Evolutionary conservation across 768 basidiomycete genomes (phyloP).

Genomic region (Boletellus emodensis): DNA sequence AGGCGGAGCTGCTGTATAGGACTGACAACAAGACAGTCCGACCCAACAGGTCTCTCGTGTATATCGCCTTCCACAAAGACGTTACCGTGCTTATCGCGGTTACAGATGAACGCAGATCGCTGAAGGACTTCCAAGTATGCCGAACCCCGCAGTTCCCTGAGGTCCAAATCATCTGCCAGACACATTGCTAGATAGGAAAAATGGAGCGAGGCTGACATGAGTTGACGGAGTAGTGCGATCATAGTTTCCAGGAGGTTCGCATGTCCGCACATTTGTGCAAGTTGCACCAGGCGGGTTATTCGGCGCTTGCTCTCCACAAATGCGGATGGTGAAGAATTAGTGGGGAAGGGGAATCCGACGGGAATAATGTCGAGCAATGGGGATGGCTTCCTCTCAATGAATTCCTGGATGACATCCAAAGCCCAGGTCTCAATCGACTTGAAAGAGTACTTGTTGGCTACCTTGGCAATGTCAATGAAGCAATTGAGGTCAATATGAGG

Average conservation of each 20-base stretch:
- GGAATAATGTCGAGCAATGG: slow-evolving; percentile 46
- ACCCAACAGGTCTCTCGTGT: slow-evolving; percentile 32
- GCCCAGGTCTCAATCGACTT: slow-evolving; percentile 73
- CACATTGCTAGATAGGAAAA: slow-evolving; percentile 73
- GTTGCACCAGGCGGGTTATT: slow-evolving; percentile 56
- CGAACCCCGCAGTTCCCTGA: slow-evolving; percentile 55
- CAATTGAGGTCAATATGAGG: slow-evolving; percentile 48
- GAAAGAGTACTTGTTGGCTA: slow-evolving; percentile 74
- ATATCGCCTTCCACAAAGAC: slow-evolving; percentile 30
- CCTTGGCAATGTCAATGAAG: slow-evolving; percentile 58
- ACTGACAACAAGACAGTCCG: slow-evolving; percentile 50
- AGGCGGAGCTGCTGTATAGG: slow-evolving; percentile 60
- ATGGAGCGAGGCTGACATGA: slow-evolving; percentile 59
- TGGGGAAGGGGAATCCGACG: slow-evolving; percentile 21
- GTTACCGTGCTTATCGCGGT: slow-evolving; percentile 9
- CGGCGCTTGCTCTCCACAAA: slow-evolving; percentile 41
- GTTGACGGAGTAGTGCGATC: slow-evolving; percentile 52
- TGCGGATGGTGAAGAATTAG: slow-evolving; percentile 31
- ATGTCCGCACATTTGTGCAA: slow-evolving; percentile 67
- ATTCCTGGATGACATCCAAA: slow-evolving; percentile 67
- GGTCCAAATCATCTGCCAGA: slow-evolving; percentile 65
- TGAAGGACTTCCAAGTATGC: slow-evolving; percentile 77
- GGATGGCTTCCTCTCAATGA: slow-evolving; percentile 55
- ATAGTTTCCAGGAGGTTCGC: slow-evolving; percentile 56
- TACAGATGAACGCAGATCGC: slow-evolving; percentile 39